Percentiles rank a stretch among this genome's conserved stretches.
Conservation (phyloP, 2,329 filamentous ascomycete genomes). For the Xylaria sp. region DNA sequence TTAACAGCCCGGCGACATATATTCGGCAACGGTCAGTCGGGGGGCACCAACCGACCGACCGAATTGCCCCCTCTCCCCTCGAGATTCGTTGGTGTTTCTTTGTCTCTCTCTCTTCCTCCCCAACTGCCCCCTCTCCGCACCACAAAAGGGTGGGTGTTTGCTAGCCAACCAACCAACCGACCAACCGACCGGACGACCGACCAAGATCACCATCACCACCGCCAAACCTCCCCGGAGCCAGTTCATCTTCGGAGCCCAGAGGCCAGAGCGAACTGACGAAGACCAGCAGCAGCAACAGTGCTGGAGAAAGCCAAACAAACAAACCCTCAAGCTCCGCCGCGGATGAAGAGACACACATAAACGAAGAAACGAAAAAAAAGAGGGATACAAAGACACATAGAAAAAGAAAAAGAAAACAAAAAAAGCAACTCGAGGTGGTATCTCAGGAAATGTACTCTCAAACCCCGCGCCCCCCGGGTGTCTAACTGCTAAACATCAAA, state of each 20-base stretch:
- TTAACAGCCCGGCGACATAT: no score
- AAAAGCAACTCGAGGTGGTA: slow-evolving; percentile 31
- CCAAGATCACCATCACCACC: not conserved
- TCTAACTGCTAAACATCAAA: slow-evolving; percentile 16
- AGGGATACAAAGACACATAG: slow-evolving; percentile 3
- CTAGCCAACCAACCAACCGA: not conserved
- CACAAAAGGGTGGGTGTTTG: no score
- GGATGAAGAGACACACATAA: no score
- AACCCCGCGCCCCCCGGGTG: slow-evolving; percentile 23
- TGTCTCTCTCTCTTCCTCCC: no score
- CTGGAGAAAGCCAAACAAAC: no score
- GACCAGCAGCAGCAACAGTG: no score
- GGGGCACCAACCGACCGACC: not conserved
- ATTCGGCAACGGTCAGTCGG: not conserved
- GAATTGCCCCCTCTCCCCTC: no score
- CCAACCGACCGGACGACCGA: not conserved
- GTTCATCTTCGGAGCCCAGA: no score
- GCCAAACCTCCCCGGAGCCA: not conserved
- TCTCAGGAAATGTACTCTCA: slow-evolving; percentile 29
- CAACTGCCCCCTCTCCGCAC: no score
- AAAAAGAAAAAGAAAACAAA: slow-evolving; percentile 2
- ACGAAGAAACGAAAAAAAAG: not conserved
- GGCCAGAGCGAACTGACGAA: no score
- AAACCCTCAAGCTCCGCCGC: no score
- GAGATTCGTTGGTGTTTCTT: no score